Conservation (phyloP, 208 protist species). For the Leishmania gerbilli region DNA sequence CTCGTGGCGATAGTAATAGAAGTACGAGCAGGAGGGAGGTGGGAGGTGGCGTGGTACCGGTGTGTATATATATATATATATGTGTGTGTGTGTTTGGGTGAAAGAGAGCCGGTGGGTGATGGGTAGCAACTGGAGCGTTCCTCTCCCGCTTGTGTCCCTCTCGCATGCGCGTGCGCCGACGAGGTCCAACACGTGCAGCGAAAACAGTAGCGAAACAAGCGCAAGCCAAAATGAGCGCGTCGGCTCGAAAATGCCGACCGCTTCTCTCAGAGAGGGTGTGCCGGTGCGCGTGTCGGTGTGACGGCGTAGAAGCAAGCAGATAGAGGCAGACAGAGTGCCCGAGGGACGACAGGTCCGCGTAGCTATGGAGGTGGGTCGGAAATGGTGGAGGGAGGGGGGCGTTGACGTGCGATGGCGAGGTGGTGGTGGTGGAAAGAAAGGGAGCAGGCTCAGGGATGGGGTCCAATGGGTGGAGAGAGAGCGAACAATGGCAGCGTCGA, state of each 20-base stretch:
- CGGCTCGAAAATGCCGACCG: too few relatives aligned
- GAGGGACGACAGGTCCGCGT: neutral
- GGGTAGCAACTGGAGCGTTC: too few relatives aligned
- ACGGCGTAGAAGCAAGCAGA: neutral
- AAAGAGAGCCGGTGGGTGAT: too few relatives aligned
- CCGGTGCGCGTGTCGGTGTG: neutral
- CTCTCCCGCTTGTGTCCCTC: too few relatives aligned
- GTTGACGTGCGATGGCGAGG: neutral
- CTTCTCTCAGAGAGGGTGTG: neutral
- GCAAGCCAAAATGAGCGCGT: neutral
- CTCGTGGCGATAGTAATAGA: too few relatives aligned
- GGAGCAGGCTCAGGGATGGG: neutral
- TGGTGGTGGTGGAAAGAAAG: too few relatives aligned
- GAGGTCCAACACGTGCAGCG: neutral
- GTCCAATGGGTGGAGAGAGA: neutral
- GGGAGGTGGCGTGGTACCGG: too few relatives aligned
- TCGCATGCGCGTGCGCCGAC: too few relatives aligned
- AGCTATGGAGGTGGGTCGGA: neutral
- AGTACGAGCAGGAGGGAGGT: too few relatives aligned
- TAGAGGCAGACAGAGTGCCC: neutral
- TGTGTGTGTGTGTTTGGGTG: neutral
- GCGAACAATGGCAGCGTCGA: neutral
- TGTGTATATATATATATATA: neutral
- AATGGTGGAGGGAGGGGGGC: too few relatives aligned
- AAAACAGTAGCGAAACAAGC: neutral